Conservation (phyloP, 352 stramenopile species). For the Saprolegnia parasitica region DNA sequence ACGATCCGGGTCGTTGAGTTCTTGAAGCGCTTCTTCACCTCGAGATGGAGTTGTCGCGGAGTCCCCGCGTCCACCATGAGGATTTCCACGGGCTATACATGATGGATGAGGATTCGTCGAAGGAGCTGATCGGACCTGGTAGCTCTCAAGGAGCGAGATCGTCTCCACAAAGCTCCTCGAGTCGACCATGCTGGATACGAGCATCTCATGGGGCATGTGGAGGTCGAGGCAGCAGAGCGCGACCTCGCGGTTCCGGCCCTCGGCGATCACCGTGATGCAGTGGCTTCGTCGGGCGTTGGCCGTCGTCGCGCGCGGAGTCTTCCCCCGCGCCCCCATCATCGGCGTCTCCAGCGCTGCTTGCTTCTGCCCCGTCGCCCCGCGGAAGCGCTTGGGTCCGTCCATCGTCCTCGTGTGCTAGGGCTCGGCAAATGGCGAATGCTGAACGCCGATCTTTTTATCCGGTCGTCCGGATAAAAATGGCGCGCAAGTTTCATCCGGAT, state of each 20-base stretch:
- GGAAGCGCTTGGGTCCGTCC: neutral
- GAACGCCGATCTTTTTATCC: neutral
- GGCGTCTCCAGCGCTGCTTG: neutral
- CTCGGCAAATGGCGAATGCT: neutral
- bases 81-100: slow-evolving; percentile 19
- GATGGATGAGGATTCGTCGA: neutral
- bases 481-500: too few species aligned
- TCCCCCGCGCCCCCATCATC: neutral
- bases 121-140: slow-evolving; percentile 6
- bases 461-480: neutral
- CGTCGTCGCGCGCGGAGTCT: slow-evolving; percentile 17
- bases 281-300: neutral
- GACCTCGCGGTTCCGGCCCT: slow-evolving; percentile 22
- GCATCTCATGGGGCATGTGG: slow-evolving; percentile 19
- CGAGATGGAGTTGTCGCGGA: slow-evolving; percentile 8
- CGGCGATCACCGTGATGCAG: slow-evolving; percentile 18
- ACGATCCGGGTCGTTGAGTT: slow-evolving; percentile 22
- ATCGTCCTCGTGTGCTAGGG: neutral
- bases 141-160: slow-evolving; percentile 19
- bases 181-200: slow-evolving; percentile 25
- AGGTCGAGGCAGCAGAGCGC: slow-evolving; percentile 19
- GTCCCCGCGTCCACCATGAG: slow-evolving; percentile 21
- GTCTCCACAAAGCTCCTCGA: slow-evolving; percentile 25
- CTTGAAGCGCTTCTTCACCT: slow-evolving; percentile 23
- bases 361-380: neutral